A percentile compares a stretch with the other conserved stretches of the same genome.
Conservation (phyloP, 805 yeast genomes). For the Starmerella apicola region DNA sequence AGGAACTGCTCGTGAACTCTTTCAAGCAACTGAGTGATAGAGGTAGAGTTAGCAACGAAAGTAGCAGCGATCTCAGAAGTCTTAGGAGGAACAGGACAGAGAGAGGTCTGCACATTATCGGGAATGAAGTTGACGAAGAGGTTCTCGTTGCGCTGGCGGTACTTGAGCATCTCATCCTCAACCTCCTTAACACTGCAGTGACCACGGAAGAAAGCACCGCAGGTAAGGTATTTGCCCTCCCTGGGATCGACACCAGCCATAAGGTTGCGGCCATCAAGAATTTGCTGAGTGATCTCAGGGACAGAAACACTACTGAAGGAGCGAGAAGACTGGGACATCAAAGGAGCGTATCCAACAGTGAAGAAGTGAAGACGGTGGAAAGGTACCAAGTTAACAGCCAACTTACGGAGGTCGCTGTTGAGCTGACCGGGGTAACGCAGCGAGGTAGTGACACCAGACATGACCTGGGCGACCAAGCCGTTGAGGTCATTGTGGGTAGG, state of each 20-base stretch:
- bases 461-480: slow-evolving; percentile 72
- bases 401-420: slow-evolving; percentile 81
- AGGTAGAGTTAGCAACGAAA: slow-evolving; percentile 84
- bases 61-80: slow-evolving; percentile 84
- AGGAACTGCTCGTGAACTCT: slow-evolving; percentile 82
- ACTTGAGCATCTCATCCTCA: slow-evolving; percentile 81
- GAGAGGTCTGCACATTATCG: slow-evolving; percentile 86
- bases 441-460: slow-evolving; percentile 92
- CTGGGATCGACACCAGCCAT: slow-evolving; percentile 92
- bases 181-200: slow-evolving; percentile 86
- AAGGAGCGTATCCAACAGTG: slow-evolving; percentile 91
- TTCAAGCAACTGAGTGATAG: slow-evolving; percentile 80
- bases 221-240: slow-evolving; percentile 83
- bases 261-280: slow-evolving; percentile 86
- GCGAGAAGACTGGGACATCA: slow-evolving; percentile 67
- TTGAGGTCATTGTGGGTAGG: slow-evolving; percentile 74
- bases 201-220: slow-evolving; percentile 90
- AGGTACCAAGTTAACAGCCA: slow-evolving; percentile 89
- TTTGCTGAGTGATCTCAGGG: slow-evolving; percentile 85
- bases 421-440: slow-evolving; percentile 91
- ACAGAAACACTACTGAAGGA: slow-evolving; percentile 76
- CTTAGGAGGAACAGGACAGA: slow-evolving; percentile 81
- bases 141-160: slow-evolving; percentile 67
- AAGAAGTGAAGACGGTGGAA: slow-evolving; percentile 92
- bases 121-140: slow-evolving; percentile 95